Base-by-base conservation (phyloP, 495 filamentous ascomycete genomes). In the Aeminium ludgeri region DNA sequence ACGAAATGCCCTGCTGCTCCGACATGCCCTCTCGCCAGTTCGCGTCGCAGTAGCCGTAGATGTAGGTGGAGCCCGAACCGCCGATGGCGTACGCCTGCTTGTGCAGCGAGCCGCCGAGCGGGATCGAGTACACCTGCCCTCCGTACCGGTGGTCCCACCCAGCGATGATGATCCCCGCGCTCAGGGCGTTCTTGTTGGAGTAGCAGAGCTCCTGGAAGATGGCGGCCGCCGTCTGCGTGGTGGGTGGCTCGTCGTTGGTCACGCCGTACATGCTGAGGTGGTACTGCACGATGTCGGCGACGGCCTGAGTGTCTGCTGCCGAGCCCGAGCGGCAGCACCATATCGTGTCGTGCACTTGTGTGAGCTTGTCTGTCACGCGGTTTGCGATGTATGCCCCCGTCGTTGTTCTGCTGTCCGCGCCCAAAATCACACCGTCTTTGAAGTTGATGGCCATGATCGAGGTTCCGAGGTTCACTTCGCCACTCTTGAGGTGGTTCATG, bases 281-380 rank as follows among this genome's bases (percentile, higher is more conserved):
- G 61, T 94, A 95, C 53, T 87, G 81, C 32, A 96, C 89, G 48
- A 97, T 94, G 57, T 97, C 89, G 36, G 89, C 91, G 32, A 97
- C 80, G 17, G 89, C 91, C 63, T 97, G 89, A 41, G 89, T 97
- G 59, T 97, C 89, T 52, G 89, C 89, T 16, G 89, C 89, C 10
- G 89, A 96, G 20, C 89, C 89, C 38, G 91, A 95, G 49, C 78
- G 79, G 65, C 89, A 97, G 70, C 89, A 97, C 89, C 89, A 97
- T 60, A 97, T 95, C 36, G 87, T 96, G 62, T 96, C 89, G 63
- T 92, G 82, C 31, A 97, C 86, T 64, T 86, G 83, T 49, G 91
- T 97, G 56, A 97, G 76, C 70, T 97, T 97, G 68, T 97, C 89
- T 43, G 89, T 96, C 36, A 97, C 91, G 65, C 89, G 79, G 61